Evolutionary conservation across 805 yeast species (phyloP).

Genomic region (Kuraishia piskuri): DNA sequence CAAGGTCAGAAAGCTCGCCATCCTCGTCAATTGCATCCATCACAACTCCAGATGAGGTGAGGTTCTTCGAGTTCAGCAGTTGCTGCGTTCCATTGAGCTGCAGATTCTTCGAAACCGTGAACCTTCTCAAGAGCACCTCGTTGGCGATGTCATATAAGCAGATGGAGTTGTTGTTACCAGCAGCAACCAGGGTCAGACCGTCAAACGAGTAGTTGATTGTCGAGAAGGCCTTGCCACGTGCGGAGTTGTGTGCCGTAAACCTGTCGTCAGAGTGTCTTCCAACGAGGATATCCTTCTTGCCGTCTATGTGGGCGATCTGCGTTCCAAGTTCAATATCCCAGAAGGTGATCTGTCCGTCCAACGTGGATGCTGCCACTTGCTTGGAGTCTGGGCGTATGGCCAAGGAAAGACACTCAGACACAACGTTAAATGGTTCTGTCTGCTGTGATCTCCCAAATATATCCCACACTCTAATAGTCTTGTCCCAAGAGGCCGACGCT

Average conservation of each 20-base stretch:
- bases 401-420: conserved; percentile 74
- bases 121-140: conserved; percentile 76
- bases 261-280: conserved; percentile 82
- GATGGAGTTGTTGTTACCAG: conserved; percentile 85
- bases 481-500: conserved; percentile 96
- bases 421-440: conserved; percentile 85
- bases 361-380: conserved; percentile 77
- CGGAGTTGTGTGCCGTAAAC: conserved; percentile 71
- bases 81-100: conserved; percentile 81
- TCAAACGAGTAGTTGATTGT: conserved; percentile 82
- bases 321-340: conserved; percentile 79
- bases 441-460: conserved; percentile 79
- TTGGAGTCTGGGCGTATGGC: conserved; percentile 91
- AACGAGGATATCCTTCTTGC: conserved; percentile 73
- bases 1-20: conserved; percentile 81
- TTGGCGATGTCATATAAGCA: conserved; percentile 87
- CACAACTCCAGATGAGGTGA: conserved; percentile 80
- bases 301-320: conserved; percentile 79
- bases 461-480: conserved; percentile 88
- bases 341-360: conserved; percentile 79
- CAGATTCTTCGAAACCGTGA: conserved; percentile 85
- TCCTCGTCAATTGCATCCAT: conserved; percentile 72
- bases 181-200: conserved; percentile 82
- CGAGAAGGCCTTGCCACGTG: conserved; percentile 77
- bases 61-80: conserved; percentile 65